Evolutionary conservation across 2,329 filamentous ascomycete genomes (phyloP), one percentile per base, ranked within the genome.

Genomic region (Verticillium nubilum): DNA sequence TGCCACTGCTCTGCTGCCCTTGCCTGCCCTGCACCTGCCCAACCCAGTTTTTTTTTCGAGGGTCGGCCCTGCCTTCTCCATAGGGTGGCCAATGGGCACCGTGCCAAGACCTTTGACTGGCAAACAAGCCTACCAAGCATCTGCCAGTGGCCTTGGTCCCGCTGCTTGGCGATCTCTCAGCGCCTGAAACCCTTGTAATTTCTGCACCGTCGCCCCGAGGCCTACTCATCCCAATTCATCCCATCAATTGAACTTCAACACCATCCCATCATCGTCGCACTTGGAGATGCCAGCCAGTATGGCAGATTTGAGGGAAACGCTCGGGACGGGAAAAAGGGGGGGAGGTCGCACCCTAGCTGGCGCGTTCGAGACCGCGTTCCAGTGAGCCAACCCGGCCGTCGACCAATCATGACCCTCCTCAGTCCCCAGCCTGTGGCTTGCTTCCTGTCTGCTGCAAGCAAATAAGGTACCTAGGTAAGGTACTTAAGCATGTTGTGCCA

Each of bases 81-180:
- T 29, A 33, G 28, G n/a, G 52, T 33, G 52, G 28, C 52, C 52
- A 54, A 54, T 54, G 17, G 52, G 19, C 28, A n/a, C 17, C 23
- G 23, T 35, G 54, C 54, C 54, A 56, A 56, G 33, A 28, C 54
- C 17, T 7, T 6, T 17, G 28, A 17, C 27, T 26, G 54, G 33
- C 33, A 37, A 56, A 56, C 33, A 56, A 56, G 54, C 54, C 54
- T 56, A 26, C 54, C 54, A 56, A 56, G 54, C 33, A 56, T 42
- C 54, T 56, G 54, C 33, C 54, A 56, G 54, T 27, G 33, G 35
- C 17, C 54, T 56, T 56, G 54, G 54, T 56, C 54, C 54, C 54
- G 54, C 10, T 47, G 19, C 54, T 56, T 56, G 54, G 54, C 54
- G 54, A 56, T 56, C 54, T 37, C 33, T n/a, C 13, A 56, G 33